Evolutionary conservation across 805 yeast species (phyloP).

Genomic region (Lachancea cidri): DNA sequence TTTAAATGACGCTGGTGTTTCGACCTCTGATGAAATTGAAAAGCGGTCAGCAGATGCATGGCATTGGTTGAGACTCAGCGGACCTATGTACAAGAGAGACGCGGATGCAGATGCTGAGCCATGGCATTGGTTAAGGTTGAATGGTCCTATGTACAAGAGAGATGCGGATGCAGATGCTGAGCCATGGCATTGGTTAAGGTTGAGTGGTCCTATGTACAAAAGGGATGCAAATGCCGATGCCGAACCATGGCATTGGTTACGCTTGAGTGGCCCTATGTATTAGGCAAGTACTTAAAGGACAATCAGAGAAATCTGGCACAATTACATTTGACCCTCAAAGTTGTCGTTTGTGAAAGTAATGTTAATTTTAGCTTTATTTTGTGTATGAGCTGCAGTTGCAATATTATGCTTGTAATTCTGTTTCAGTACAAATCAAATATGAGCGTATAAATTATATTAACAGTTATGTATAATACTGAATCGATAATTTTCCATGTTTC

Average conservation of each 20-base stretch:
- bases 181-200: constrained; percentile 27
- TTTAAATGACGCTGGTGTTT: constrained; percentile 18
- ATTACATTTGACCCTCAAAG: too few species aligned
- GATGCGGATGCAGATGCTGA: constrained; percentile 26
- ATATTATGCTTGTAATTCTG: too few species aligned
- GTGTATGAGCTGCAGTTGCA: too few species aligned
- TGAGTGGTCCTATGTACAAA: constrained; percentile 18
- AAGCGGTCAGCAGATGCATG: constrained; percentile 18
- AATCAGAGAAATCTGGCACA: too few species aligned
- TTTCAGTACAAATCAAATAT: too few species aligned
- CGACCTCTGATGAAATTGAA: background rate
- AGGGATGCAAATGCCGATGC: constrained; percentile 11
- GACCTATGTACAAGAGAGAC: constrained; percentile 20
- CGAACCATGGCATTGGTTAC: constrained; percentile 26
- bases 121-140: constrained; percentile 28
- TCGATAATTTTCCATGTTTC: too few species aligned
- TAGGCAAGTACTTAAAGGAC: background rate
- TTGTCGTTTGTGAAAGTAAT: too few species aligned
- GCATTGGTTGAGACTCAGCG: constrained; percentile 23
- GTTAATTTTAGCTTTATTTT: too few species aligned
- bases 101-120: constrained; percentile 20
- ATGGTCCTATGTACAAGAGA: constrained; percentile 26
- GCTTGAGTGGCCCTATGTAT: constrained; percentile 10
- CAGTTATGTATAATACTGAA: too few species aligned
- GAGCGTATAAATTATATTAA: too few species aligned